Conservation (phyloP, 2,329 filamentous ascomycete genomes). For the Monosporascus sp. region DNA sequence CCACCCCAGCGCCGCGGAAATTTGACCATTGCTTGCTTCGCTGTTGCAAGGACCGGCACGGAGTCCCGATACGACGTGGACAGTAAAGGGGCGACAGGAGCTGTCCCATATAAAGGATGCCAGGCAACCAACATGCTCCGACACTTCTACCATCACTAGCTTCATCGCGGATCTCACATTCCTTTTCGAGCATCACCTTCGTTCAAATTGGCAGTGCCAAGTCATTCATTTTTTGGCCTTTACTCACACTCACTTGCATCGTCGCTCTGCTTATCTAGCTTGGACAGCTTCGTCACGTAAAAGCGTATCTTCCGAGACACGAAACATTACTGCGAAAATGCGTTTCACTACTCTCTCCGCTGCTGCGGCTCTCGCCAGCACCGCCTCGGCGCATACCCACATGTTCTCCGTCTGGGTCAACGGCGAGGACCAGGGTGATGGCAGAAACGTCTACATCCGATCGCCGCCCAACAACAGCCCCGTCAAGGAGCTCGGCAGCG, state of each 20-base stretch:
- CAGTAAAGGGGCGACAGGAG: too few relatives aligned
- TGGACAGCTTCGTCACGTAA: neutral
- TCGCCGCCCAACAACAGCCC: slow-evolving; percentile 38
- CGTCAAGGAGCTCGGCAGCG: slow-evolving; percentile 39
- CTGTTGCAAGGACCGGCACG: too few relatives aligned
- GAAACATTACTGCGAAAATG: slow-evolving; percentile 25
- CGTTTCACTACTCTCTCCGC: slow-evolving; percentile 23
- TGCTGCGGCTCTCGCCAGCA: slow-evolving; percentile 29
- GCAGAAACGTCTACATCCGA: slow-evolving; percentile 38
- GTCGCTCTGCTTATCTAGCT: neutral
- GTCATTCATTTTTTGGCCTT: neutral
- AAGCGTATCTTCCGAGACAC: slow-evolving; percentile 26
- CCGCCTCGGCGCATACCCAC: slow-evolving; percentile 39
- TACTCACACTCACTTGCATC: neutral
- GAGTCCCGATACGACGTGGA: too few relatives aligned
- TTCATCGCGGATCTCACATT: neutral
- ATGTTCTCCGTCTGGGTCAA: slow-evolving; percentile 45
- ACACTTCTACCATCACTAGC: neutral
- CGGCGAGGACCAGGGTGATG: slow-evolving; percentile 38
- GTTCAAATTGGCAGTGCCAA: neutral
- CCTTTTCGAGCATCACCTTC: neutral
- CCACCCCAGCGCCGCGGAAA: too few relatives aligned
- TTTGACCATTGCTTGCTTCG: too few relatives aligned
- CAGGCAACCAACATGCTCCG: neutral
- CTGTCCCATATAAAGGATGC: neutral